Conservation (phyloP, 805 yeast species). For the Metschnikowia lochheadii region DNA sequence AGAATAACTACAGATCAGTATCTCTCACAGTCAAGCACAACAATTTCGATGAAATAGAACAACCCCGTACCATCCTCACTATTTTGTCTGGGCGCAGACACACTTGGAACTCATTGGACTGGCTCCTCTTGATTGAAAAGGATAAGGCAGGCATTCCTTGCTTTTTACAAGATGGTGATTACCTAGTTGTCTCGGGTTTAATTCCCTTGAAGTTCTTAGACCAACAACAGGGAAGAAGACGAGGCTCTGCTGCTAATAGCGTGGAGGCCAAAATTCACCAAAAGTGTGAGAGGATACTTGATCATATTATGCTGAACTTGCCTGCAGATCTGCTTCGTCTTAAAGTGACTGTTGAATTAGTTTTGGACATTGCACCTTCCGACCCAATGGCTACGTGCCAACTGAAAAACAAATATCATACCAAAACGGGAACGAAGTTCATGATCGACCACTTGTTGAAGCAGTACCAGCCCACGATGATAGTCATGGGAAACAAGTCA, state of each 20-base stretch:
- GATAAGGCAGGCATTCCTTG: constrained; percentile 8
- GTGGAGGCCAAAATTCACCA: constrained; percentile 18
- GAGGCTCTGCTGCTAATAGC: constrained; percentile 9
- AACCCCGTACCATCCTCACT: constrained; percentile 31
- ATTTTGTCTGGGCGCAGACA: constrained; percentile 39
- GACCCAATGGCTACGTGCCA: constrained; percentile 7
- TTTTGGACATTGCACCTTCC: constrained; percentile 20
- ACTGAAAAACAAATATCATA: constrained; percentile 2
- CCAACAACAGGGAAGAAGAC: constrained; percentile 9
- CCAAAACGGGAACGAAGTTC: constrained; percentile 27
- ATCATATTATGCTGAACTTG: constrained; percentile 17
- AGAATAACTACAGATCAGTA: constrained; percentile 40
- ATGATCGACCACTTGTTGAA: constrained; percentile 34
- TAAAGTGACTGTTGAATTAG: constrained; percentile 39
- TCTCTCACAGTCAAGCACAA: constrained; percentile 45
- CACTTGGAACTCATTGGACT: constrained; percentile 42
- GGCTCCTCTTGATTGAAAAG: constrained; percentile 26
- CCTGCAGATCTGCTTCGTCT: constrained; percentile 21
- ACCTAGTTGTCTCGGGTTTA: constrained; percentile 33
- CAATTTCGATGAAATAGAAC: constrained; percentile 22
- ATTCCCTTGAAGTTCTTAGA: constrained; percentile 25
- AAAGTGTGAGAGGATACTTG: constrained; percentile 21
- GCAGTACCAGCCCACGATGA: constrained; percentile 40
- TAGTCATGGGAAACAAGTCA: constrained; percentile 36
- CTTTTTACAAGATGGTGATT: constrained; percentile 37